Conservation (phyloP, 352 stramenopile species). For the Globisporangium takayamanum region DNA sequence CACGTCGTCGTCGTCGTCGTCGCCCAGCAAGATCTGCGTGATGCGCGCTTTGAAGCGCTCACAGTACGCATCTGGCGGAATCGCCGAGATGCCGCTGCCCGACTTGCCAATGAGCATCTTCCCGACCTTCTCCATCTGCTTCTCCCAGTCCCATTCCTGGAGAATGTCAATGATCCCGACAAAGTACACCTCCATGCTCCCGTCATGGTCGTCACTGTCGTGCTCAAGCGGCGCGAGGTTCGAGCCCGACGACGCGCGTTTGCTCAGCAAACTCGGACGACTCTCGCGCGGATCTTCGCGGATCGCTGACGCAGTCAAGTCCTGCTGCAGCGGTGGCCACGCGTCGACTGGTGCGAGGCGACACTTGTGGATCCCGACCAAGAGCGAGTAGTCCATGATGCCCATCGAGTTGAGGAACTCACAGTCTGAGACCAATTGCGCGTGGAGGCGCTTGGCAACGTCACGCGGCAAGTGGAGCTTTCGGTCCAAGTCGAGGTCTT, state of each 20-base stretch:
- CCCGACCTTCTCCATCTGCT: conserved; percentile 65
- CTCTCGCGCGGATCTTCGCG: conserved; percentile 18
- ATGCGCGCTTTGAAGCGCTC: conserved; percentile 58
- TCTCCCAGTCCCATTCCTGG: conserved; percentile 80
- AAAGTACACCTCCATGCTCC: conserved; percentile 56
- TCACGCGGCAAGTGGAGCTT: conserved; percentile 29
- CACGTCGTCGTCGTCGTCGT: not conserved
- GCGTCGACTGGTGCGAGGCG: conserved; percentile 17
- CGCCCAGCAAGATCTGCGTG: conserved; percentile 34
- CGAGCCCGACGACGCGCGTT: conserved; percentile 1
- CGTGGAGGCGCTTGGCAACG: conserved; percentile 31
- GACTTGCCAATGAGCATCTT: conserved; percentile 69
- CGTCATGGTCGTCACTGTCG: not conserved
- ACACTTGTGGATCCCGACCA: conserved; percentile 67
- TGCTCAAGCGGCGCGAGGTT: conserved; percentile 19
- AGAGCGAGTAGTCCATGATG: conserved; percentile 79
- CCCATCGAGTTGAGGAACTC: conserved; percentile 62
- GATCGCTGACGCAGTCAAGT: conserved; percentile 4
- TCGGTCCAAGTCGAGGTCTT: conserved; percentile 56
- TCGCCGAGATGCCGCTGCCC: conserved; percentile 54
- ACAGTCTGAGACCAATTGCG: conserved; percentile 45
- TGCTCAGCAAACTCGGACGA: not conserved
- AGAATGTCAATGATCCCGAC: conserved; percentile 84
- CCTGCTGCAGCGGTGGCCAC: too few relatives aligned
- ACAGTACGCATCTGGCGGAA: conserved; percentile 57